phyloP scores from a whole-genome alignment of 2,329 filamentous ascomycete species.

The Phialocephala sp. region DNA sequence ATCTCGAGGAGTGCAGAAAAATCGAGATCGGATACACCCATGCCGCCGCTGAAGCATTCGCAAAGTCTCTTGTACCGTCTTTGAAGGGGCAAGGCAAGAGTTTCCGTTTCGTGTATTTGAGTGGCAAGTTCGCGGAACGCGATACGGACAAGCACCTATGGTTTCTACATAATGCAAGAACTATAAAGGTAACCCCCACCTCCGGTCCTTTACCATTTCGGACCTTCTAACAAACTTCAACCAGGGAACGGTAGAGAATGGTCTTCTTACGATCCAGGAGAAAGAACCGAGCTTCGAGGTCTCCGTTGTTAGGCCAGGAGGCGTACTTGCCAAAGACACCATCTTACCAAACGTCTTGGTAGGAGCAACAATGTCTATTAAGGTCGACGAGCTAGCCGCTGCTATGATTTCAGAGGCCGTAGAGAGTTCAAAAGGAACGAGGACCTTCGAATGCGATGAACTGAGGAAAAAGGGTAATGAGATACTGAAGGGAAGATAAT shows the following conservation, averaged over 20 bases:
- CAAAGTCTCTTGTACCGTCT: constrained; percentile 29
- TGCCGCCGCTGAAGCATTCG: constrained; percentile 43
- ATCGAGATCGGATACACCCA: constrained; percentile 45
- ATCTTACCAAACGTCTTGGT: constrained; percentile 17
- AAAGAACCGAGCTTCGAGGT: constrained; percentile 36
- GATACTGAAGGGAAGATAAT: constrained; percentile 1
- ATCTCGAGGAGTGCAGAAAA: constrained; percentile 35
- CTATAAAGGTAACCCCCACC: constrained; percentile 36
- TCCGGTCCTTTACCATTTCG: neutral
- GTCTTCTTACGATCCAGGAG: constrained; percentile 36
- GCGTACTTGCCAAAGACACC: constrained; percentile 19
- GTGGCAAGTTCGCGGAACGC: constrained; percentile 46
- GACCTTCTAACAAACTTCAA: constrained; percentile 19
- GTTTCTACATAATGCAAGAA: constrained; percentile 39
- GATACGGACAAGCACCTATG: constrained; percentile 47
- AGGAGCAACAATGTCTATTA: constrained; percentile 19
- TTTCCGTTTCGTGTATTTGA: constrained; percentile 52
- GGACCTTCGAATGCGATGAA: constrained; percentile 16
- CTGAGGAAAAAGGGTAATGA: constrained; percentile 12
- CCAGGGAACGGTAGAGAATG: constrained; percentile 38
- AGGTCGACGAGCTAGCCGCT: constrained; percentile 25
- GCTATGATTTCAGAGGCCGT: constrained; percentile 20
- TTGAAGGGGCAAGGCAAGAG: constrained; percentile 33
- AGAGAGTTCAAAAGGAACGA: constrained; percentile 6
- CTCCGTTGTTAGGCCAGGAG: constrained; percentile 36